Base-by-base conservation (phyloP, 192 early-diverging fungal genomes). In the Backusella liffmaniae region DNA sequence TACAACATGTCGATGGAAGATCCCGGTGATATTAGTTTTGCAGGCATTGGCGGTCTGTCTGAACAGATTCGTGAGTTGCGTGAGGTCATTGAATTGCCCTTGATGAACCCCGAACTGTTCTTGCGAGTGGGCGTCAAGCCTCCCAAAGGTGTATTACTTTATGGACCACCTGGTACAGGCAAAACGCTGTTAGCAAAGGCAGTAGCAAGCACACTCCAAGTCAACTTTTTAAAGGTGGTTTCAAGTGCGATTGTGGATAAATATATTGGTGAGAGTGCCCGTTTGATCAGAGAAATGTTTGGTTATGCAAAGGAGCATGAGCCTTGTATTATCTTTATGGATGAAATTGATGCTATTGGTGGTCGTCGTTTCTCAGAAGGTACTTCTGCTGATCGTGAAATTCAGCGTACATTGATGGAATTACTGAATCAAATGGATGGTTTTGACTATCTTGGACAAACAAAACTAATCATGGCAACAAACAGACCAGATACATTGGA, bases 251-350 rank as follows among this genome's bases (percentile, higher is more conserved):
- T 99, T 85, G 97, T 99, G 4, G 98, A 99, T 90, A 99, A 99
- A 86, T 99, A 98, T 80, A 99, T 99, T 88, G 98, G 98, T 73
- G 98, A 99, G 86, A 96, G 94, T 85, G 97, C 98, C 46, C 86
- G 98, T 76, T 84, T 99, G 66, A 91, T 99, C 72, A 89, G 98
- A 35, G 98, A 99, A 84, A 99, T 99, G 98, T 99, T 99, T 92
- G 72, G 88, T 0, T 99, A 99, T 85, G 98, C 98, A 44, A 95
- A 94, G 75, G 97, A 98, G 80, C 98, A 99, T 82, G 96, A 99
- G 77, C 98, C 98, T 13, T 99, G 98, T 86, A 98, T 99, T 75
- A 99, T 99, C 51, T 99, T 99, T 78, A 99, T 99, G 97, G 98
- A 99, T 84, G 98, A 99, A 82, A 98, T 99, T 82, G 98, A 99